Percentiles rank a stretch among this genome's conserved stretches.
Evolutionary conservation across 2,329 filamentous ascomycete genomes (phyloP).

Genomic region (Ceratocystiopsis brevicomis): DNA sequence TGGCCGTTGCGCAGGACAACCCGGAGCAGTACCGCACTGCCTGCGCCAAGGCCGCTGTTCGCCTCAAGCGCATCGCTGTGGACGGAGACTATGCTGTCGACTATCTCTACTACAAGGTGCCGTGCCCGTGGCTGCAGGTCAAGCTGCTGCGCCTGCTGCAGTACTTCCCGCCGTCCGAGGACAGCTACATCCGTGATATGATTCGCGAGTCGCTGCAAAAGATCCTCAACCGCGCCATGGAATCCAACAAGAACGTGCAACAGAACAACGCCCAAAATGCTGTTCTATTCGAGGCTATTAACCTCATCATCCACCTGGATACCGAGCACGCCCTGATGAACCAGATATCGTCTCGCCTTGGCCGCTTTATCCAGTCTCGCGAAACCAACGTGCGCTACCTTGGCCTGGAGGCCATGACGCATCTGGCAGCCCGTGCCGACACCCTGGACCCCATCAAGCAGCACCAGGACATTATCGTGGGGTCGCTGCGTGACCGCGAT

Average conservation of each 20-base stretch:
- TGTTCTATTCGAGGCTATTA: conserved; percentile 94
- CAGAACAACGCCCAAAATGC: conserved; percentile 99
- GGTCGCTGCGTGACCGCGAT: conserved; percentile 82
- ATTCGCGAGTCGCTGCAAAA: conserved; percentile 82
- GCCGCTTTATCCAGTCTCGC: conserved; percentile 88
- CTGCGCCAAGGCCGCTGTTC: conserved; percentile 81
- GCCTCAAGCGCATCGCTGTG: conserved; percentile 75
- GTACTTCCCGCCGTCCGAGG: conserved; percentile 92
- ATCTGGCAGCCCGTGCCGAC: conserved; percentile 82
- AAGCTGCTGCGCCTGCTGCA: conserved; percentile 83
- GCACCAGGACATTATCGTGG: conserved; percentile 89
- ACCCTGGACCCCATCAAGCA: conserved; percentile 95
- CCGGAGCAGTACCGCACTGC: conserved; percentile 87
- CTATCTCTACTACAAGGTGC: conserved; percentile 98
- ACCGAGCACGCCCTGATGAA: conserved; percentile 91
- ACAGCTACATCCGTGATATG: conserved; percentile 77
- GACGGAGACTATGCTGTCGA: conserved; percentile 78
- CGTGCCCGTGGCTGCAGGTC: conserved; percentile 94
- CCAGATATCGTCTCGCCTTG: conserved; percentile 77
- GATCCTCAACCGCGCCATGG: conserved; percentile 79
- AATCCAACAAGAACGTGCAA: conserved; percentile 94
- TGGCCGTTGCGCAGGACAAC: conserved; percentile 84
- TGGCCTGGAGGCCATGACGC: conserved; percentile 92
- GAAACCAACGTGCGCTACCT: conserved; percentile 97
- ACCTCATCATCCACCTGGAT: conserved; percentile 92